These are phyloP conservation scores for Pythium rishiriense DNA, from an alignment of 352 stramenopile species.

Conservation along the genomic window DNA sequence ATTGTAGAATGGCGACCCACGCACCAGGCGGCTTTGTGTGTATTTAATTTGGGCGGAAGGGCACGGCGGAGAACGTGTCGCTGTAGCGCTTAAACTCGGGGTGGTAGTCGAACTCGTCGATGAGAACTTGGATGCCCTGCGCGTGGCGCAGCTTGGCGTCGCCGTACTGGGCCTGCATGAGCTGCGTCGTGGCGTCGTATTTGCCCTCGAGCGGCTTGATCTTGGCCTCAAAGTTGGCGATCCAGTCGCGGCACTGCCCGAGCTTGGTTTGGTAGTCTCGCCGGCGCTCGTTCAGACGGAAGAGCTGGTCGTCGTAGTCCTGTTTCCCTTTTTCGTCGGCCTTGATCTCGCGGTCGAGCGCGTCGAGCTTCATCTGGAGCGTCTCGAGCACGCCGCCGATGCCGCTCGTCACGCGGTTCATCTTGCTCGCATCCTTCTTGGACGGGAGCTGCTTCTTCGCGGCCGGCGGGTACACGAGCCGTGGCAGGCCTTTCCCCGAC, in stretches of 20 bases:
- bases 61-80: constrained; percentile 84
- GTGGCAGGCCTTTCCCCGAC: constrained; percentile 33
- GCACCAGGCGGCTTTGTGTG: neutral
- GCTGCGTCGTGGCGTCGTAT: constrained; percentile 71
- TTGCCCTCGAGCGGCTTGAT: constrained; percentile 69
- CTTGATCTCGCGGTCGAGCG: constrained; percentile 66
- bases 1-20: too few relatives aligned
- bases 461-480: constrained; percentile 53
- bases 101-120: constrained; percentile 90
- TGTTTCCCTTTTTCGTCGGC: constrained; percentile 78
- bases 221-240: constrained; percentile 66
- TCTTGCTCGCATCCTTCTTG: constrained; percentile 56
- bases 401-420: constrained; percentile 75
- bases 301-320: constrained; percentile 79
- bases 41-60: constrained; percentile 66
- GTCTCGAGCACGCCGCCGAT: constrained; percentile 65
- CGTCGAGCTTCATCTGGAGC: constrained; percentile 58
- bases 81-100: constrained; percentile 89
- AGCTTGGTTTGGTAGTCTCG: constrained; percentile 61
- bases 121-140: constrained; percentile 80
- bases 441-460: constrained; percentile 43
- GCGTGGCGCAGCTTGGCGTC: constrained; percentile 85
- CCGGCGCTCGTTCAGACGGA: constrained; percentile 48
- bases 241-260: constrained; percentile 57
- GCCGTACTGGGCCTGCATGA: constrained; percentile 83